Base-by-base conservation (phyloP, 768 basidiomycete genomes). In the Mycena capillaripes region DNA sequence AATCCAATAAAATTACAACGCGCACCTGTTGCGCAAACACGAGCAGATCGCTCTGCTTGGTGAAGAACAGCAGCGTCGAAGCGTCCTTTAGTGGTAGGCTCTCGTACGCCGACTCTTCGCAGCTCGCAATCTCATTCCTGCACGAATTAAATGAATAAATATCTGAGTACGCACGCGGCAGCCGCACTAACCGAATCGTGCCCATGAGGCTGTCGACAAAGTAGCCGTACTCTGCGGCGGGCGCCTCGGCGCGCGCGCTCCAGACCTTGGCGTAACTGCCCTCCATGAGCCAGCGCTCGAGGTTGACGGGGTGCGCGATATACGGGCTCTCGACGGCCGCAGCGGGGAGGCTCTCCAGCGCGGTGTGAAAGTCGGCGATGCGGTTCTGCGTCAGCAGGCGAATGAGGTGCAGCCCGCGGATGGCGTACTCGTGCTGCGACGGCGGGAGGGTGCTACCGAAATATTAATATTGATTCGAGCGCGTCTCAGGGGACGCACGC, bases 221-320 rank as follows among this genome's bases (percentile, higher is more conserved):
- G 85, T 95, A 95, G 76, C 93, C 95, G 86, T 98, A 98, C 80
- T 99, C 97, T 73, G 96, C 95, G 42, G 94, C 90, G 1, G 97
- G 96, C 2, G 97, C 95, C 77, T 96, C 92, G 74, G 95, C 95
- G 75, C 97, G 90, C 42, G 97, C 97, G 78, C 94, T 92, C 95
- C 97, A 99, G 14, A 98, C 97, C 81, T 97, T 97, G 83, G 95
- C 96, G 81, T 99, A 99, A 77, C 94, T 94, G 44, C 97, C 97
- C 81, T 99, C 97, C 97, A 99, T 99, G 53, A 99, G 88, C 95
- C 97, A 98, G 59, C 94, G 88, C 81, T 99, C 97, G 71, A 97
- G 90, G 80, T 97, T 95, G 68, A 97, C 93, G 16, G 95, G 95
- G 80, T 96, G 96, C 63, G 89, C 87, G 78, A 97, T 91, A 79